Base-by-base conservation (phyloP, 345 rosid genomes). In the Gossypium thurberi region DNA sequence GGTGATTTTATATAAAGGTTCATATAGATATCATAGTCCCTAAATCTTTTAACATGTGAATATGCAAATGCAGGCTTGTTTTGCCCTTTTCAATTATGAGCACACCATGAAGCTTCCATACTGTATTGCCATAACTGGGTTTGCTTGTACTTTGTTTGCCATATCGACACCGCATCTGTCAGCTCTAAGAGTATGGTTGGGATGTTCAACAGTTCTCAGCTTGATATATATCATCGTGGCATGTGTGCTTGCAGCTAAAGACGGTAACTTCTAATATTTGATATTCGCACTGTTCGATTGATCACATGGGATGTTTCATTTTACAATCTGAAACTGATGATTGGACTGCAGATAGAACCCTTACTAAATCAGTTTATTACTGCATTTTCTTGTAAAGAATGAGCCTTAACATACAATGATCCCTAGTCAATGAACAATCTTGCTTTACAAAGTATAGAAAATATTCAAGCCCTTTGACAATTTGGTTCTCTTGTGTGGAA, bases 121-220 rank as follows among this genome's bases (percentile, higher is more conserved):
- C 76, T 88, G 65, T 57, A 86, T 86, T 70, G 84, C 82, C 47
- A 85, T 86, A n/a, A 79, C 87, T 13, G 93, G 93, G 63, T 15
- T 84, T 18, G 83, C 81, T 4, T 88, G 90, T 76, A 78, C 72
- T 33, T 20, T 87, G 73, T 95, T 95, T 73, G 99, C 98, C 17
- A 84, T 95, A 59, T 85, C 89, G 56, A 87, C 84, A 73, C 98
- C 99, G 61, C 91, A 91, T 84, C 81, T 92, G 74, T 95, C 98
- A 3, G 90, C 97, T 74, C 84, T 95, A 51, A 83, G 98, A 72
- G 20, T 87, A 58, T 95, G 98, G 98, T 81, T 95, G 21, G 98
- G 86, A 46, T 81, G 93, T 75, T 95, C 99, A 2, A 85, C 99
- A 15, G 47, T 92, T 69, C 84, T 92, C 62, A 84, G 87, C 40